Conservation (phyloP, 306 rosid species). For the Herpetospermum pedunculosum region DNA sequence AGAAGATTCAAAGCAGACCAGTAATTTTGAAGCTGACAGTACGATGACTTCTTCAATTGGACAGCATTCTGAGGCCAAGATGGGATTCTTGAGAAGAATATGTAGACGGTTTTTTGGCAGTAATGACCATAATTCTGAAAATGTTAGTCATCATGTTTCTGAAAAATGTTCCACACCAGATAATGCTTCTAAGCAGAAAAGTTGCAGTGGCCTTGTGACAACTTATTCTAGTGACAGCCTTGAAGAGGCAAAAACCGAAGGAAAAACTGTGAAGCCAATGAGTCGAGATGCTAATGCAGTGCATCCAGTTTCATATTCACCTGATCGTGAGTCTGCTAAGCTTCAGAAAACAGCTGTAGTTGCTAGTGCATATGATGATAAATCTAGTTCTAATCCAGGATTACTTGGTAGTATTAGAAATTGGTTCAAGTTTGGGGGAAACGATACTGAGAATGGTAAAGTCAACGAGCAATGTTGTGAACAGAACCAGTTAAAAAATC, state of each 20-base stretch:
- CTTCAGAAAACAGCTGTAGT: background rate
- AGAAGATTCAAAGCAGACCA: slow-evolving; percentile 6
- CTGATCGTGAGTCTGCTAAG: slow-evolving; percentile 19
- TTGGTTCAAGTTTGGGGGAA: slow-evolving; percentile 39
- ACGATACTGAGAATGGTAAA: slow-evolving; percentile 12
- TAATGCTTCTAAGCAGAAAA: slow-evolving; percentile 20
- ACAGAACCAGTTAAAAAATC: slow-evolving; percentile 10
- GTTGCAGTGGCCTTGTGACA: background rate
- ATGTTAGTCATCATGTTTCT: slow-evolving; percentile 13
- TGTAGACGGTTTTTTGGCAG: slow-evolving; percentile 24
- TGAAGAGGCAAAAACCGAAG: slow-evolving; percentile 18
- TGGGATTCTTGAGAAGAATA: slow-evolving; percentile 22
- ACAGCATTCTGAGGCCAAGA: slow-evolving; percentile 16
- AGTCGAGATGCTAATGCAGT: slow-evolving; percentile 27
- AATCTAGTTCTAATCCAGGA: slow-evolving; percentile 16
- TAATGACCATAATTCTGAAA: slow-evolving; percentile 18
- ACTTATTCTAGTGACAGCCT: background rate
- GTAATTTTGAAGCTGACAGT: slow-evolving; percentile 19
- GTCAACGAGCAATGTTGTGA: slow-evolving; percentile 20
- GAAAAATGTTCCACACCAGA: slow-evolving; percentile 21
- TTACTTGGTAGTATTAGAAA: slow-evolving; percentile 26
- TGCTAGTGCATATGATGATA: slow-evolving; percentile 13
- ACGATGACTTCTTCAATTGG: background rate
- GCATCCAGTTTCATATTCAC: slow-evolving; percentile 15
- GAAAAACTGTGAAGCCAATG: slow-evolving; percentile 16